Evolutionary conservation across 2,329 filamentous ascomycete species (phyloP).

Genomic region (Huntiella savannae): DNA sequence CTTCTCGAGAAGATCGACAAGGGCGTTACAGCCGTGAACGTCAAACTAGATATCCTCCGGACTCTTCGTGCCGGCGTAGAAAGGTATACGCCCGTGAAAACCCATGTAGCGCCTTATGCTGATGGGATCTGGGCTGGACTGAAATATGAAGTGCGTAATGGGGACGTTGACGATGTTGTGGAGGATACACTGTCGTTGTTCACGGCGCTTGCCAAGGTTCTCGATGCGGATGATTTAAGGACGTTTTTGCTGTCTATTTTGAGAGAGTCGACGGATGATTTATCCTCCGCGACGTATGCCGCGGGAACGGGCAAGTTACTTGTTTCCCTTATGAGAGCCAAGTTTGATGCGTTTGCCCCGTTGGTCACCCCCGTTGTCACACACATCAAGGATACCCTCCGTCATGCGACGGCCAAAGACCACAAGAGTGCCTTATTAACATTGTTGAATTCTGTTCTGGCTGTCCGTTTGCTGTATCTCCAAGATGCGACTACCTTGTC

Average conservation of each 20-base stretch:
- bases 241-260: slow-evolving; percentile 30
- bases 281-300: slow-evolving; percentile 33
- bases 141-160: slow-evolving; percentile 43
- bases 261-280: slow-evolving; percentile 33
- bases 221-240: slow-evolving; percentile 25
- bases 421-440: slow-evolving; percentile 34
- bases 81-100: slow-evolving; percentile 26
- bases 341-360: slow-evolving; percentile 27
- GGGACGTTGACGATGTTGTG: slow-evolving; percentile 37
- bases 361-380: slow-evolving; percentile 28
- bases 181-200: slow-evolving; percentile 37
- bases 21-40: slow-evolving; percentile 32
- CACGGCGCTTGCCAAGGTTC: slow-evolving; percentile 26
- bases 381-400: slow-evolving; percentile 30
- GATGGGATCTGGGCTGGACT: slow-evolving; percentile 38
- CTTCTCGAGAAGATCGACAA: slow-evolving; percentile 38
- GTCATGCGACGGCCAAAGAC: slow-evolving; percentile 28
- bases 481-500: slow-evolving; percentile 16
- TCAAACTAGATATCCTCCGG: slow-evolving; percentile 39
- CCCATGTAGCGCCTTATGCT: slow-evolving; percentile 29
- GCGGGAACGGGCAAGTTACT: slow-evolving; percentile 33
- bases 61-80: slow-evolving; percentile 35
- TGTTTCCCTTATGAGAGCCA: slow-evolving; percentile 30
- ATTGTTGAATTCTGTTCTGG: slow-evolving; percentile 31
- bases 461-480: slow-evolving; percentile 24